Percentiles rank a stretch among this genome's conserved stretches.
phyloP scores from a whole-genome alignment of 23 red algal genomes.

The Cyanidium caldarium region DNA sequence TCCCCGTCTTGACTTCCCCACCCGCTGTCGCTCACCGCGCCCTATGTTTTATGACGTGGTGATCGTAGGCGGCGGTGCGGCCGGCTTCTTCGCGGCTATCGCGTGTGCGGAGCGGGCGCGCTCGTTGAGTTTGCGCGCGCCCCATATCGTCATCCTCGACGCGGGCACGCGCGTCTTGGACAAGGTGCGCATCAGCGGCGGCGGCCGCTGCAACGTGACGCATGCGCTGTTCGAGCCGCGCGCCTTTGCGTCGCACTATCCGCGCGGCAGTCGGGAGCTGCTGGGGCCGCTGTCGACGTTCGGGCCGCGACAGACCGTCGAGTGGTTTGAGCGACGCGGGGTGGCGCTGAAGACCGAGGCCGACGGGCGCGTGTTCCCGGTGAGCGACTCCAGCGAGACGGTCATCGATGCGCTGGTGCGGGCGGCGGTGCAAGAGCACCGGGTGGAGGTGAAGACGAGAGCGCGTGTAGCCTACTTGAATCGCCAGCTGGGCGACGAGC shows the following conservation, averaged over 20 bases:
- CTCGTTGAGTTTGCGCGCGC: neutral
- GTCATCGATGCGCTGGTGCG: constrained; percentile 47
- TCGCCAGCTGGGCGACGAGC: neutral
- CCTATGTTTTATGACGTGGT: constrained; percentile 28
- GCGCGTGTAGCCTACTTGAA: constrained; percentile 14
- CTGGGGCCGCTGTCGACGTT: constrained; percentile 44
- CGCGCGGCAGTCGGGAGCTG: constrained; percentile 25
- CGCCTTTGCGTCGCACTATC: constrained; percentile 46
- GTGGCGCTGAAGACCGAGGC: constrained; percentile 57
- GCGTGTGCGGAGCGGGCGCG: neutral
- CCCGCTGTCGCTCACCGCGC: too few relatives aligned
- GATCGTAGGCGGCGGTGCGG: constrained; percentile 77
- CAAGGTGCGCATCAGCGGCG: constrained; percentile 77
- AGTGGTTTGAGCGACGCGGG: constrained; percentile 49
- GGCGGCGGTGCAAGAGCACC: constrained; percentile 9
- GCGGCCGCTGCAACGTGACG: constrained; percentile 85
- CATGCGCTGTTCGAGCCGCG: constrained; percentile 8
- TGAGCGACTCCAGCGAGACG: constrained; percentile 25
- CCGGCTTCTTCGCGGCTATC: constrained; percentile 80
- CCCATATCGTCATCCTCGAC: constrained; percentile 46
- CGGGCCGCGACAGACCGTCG: constrained; percentile 17
- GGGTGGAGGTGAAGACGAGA: constrained; percentile 13
- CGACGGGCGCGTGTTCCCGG: constrained; percentile 78
- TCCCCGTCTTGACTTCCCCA: too few relatives aligned
- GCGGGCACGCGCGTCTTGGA: constrained; percentile 20